Conservation (phyloP, 192 early-diverging fungal species). For the Coemansia sp. region DNA sequence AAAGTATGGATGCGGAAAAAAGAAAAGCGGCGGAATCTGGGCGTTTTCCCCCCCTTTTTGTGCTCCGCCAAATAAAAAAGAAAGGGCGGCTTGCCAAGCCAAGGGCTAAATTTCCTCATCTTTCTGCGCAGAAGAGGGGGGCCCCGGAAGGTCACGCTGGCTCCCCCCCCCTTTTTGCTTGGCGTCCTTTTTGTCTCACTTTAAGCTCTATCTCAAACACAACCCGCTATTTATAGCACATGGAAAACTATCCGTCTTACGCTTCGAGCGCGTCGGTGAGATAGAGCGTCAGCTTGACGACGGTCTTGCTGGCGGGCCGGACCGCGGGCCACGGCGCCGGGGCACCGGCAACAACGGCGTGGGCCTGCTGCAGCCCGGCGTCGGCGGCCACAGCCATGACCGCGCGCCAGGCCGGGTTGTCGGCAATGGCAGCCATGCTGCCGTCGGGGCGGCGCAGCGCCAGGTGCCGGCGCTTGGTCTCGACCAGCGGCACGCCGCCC, state of each 20-base stretch:
- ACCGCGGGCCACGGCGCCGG: neutral
- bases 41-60: too few species aligned
- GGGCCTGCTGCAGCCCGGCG: neutral
- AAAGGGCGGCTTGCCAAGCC: too few species aligned
- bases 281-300: slow-evolving; percentile 36
- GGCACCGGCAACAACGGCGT: neutral
- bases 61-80: too few species aligned
- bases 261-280: slow-evolving; percentile 3
- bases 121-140: too few species aligned
- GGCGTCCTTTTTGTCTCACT: too few species aligned
- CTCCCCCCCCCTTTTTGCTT: too few species aligned
- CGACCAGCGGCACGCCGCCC: slow-evolving; percentile 37
- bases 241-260: too few species aligned
- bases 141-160: too few species aligned
- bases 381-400: slow-evolving; percentile 25
- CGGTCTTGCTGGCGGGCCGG: slow-evolving; percentile 14
- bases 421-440: slow-evolving; percentile 13
- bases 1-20: too few species aligned
- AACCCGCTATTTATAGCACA: neutral
- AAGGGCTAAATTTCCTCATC: too few species aligned
- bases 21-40: too few species aligned
- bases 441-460: slow-evolving; percentile 20
- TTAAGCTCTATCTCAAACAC: neutral
- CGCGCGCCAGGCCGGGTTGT: slow-evolving; percentile 44
- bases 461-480: slow-evolving; percentile 31